Conservation (phyloP, 495 filamentous ascomycete genomes). For the Oleoguttula mirabilis region DNA sequence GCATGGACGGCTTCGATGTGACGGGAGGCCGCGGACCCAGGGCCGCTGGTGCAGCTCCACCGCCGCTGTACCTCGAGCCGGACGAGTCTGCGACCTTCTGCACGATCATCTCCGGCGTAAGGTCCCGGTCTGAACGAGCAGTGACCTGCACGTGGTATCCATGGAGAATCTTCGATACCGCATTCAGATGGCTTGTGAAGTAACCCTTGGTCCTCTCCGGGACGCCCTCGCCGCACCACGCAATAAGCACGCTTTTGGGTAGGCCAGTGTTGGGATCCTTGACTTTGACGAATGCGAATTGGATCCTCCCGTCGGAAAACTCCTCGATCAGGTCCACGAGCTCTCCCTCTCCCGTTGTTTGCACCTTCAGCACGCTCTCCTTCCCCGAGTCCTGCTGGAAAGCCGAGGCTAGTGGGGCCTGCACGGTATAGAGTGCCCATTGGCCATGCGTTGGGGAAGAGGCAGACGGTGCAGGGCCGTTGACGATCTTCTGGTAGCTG, state of each 20-base stretch:
- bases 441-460: constrained; percentile 59
- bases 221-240: constrained; percentile 97
- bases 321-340: constrained; percentile 91
- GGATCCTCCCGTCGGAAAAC: constrained; percentile 89
- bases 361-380: constrained; percentile 90
- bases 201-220: constrained; percentile 96
- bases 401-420: constrained; percentile 75
- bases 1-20: constrained; percentile 78
- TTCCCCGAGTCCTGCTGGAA: constrained; percentile 79
- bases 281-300: constrained; percentile 94
- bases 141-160: constrained; percentile 97
- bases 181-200: constrained; percentile 84
- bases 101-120: constrained; percentile 75
- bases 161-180: constrained; percentile 81
- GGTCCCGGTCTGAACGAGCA: constrained; percentile 76
- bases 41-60: constrained; percentile 34
- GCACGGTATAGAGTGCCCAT: constrained; percentile 89
- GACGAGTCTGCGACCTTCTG: constrained; percentile 94
- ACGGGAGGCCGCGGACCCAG: constrained; percentile 51
- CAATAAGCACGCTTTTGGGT: constrained; percentile 86
- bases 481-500: constrained; percentile 82
- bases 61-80: constrained; percentile 80
- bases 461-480: constrained; percentile 51
- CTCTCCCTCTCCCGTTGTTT: constrained; percentile 87
- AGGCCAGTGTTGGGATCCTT: constrained; percentile 86